A percentile compares a stretch with the other conserved stretches of the same genome.
Evolutionary conservation across 1,139 yeast genomes (phyloP).

Genomic region (Candida gigantensis): DNA sequence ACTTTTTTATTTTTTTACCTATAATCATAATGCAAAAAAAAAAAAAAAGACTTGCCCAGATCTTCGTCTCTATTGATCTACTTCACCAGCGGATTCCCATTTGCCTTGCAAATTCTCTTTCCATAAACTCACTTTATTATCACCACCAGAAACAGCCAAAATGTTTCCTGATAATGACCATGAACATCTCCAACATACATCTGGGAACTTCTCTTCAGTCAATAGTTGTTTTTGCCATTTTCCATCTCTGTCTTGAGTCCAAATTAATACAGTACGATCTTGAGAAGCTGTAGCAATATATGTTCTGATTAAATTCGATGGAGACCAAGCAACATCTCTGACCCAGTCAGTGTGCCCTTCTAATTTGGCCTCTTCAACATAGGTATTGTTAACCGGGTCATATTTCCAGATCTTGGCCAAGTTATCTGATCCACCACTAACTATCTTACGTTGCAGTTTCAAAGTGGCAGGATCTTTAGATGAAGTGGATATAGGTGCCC

Average conservation of each 20-base stretch:
- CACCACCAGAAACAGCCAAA: constrained; percentile 94
- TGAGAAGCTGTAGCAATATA: constrained; percentile 98
- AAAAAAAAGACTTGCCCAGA: neutral
- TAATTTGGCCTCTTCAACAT: constrained; percentile 71
- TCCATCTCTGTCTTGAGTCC: constrained; percentile 75
- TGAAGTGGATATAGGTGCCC: constrained; percentile 75
- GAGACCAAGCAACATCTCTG: constrained; percentile 98
- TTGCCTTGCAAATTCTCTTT: constrained; percentile 90
- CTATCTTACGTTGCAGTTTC: constrained; percentile 58
- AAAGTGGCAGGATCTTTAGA: constrained; percentile 32
- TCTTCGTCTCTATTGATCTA: constrained; percentile 66
- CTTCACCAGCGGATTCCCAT: constrained; percentile 97
- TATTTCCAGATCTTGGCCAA: constrained; percentile 88
- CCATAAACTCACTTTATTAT: constrained; percentile 94
- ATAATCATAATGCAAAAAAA: neutral
- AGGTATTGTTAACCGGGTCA: constrained; percentile 57
- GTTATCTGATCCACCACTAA: constrained; percentile 94
- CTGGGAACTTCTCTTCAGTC: constrained; percentile 84
- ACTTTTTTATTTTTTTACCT: too few relatives aligned
- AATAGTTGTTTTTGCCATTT: constrained; percentile 81
- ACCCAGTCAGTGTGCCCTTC: constrained; percentile 98
- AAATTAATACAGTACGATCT: constrained; percentile 89
- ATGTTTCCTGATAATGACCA: constrained; percentile 97
- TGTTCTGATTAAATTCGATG: constrained; percentile 79
- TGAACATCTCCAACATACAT: constrained; percentile 97